A percentile compares a stretch with the other conserved stretches of the same genome.
Evolutionary conservation across 2,329 filamentous ascomycete genomes (phyloP).

Genomic region (Epichloe sibirici): DNA sequence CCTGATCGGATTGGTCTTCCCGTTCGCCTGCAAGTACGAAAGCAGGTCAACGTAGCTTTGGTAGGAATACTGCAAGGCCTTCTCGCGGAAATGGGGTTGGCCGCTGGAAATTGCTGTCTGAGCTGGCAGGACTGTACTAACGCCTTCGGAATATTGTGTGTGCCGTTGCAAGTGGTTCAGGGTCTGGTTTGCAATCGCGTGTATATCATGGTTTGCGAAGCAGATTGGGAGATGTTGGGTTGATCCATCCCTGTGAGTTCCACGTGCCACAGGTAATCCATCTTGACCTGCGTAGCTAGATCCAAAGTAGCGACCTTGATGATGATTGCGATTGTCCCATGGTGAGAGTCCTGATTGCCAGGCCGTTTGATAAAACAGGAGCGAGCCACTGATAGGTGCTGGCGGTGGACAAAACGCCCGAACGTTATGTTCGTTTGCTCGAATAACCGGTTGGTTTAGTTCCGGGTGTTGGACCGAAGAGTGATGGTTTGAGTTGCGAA

Average conservation of each 20-base stretch:
- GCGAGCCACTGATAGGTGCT: conserved; percentile 16
- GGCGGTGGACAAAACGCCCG: conserved; percentile 26
- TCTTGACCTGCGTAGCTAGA: background rate
- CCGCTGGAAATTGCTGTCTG: background rate
- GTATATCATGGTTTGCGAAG: background rate
- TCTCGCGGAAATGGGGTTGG: conserved; percentile 45
- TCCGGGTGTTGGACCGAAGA: conserved; percentile 9
- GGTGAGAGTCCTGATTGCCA: conserved; percentile 9
- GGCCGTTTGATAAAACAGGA: conserved; percentile 19
- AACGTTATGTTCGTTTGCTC: conserved; percentile 25
- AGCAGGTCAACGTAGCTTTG: conserved; percentile 60
- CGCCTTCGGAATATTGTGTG: background rate
- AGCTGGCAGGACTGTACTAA: background rate
- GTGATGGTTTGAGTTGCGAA: background rate
- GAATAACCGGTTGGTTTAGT: conserved; percentile 21
- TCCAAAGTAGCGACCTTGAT: background rate
- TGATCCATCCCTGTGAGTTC: background rate
- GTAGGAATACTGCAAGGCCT: conserved; percentile 57
- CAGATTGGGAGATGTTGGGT: background rate
- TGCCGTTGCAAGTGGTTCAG: background rate
- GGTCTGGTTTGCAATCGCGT: background rate
- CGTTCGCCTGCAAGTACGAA: conserved; percentile 48
- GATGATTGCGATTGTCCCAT: conserved; percentile 5
- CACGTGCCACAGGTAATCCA: background rate
- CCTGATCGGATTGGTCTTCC: conserved; percentile 33